Percentiles rank a stretch among this genome's conserved stretches.
Conservation (phyloP, 2,329 filamentous ascomycete species). For the Metarhizium sp. region DNA sequence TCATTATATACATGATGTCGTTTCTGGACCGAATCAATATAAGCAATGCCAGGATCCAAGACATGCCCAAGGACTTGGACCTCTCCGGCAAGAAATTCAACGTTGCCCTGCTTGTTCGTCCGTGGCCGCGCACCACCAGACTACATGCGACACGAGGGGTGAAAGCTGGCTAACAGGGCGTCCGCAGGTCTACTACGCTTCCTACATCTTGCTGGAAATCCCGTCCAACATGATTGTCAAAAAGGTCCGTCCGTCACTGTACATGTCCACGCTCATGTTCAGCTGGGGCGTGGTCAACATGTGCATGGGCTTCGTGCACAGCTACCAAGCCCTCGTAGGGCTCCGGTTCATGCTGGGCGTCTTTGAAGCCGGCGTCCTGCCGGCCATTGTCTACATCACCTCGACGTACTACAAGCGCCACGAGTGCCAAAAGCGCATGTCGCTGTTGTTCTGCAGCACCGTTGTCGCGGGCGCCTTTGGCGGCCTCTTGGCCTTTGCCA, state of each 20-base stretch:
- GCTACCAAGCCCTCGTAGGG: too few species aligned
- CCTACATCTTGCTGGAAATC: conserved; percentile 27
- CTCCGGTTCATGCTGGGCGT: too few species aligned
- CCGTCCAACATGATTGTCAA: too few species aligned
- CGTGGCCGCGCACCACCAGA: too few species aligned
- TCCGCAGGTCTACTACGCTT: conserved; percentile 24
- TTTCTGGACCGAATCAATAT: neutral
- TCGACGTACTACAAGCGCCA: too few species aligned
- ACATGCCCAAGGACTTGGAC: neutral
- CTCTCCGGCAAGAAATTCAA: neutral
- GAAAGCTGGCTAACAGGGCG: neutral
- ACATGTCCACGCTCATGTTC: conserved; percentile 27
- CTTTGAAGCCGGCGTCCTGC: too few species aligned
- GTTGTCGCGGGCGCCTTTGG: too few species aligned
- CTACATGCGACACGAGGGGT: too few species aligned
- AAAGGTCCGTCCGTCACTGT: conserved; percentile 22
- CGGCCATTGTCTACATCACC: too few species aligned
- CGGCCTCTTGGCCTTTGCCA: too few species aligned
- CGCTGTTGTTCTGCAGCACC: too few species aligned
- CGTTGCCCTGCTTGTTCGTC: neutral
- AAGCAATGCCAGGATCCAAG: neutral
- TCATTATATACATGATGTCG: neutral
- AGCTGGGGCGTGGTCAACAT: conserved; percentile 29
- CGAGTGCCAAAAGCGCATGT: too few species aligned
- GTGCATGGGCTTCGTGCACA: conserved; percentile 14